A percentile compares a stretch with the other conserved stretches of the same genome.
These are phyloP conservation scores for Xylariaceae sp. DNA, from an alignment of 2,329 filamentous ascomycete genomes.

Conservation along the genomic window DNA sequence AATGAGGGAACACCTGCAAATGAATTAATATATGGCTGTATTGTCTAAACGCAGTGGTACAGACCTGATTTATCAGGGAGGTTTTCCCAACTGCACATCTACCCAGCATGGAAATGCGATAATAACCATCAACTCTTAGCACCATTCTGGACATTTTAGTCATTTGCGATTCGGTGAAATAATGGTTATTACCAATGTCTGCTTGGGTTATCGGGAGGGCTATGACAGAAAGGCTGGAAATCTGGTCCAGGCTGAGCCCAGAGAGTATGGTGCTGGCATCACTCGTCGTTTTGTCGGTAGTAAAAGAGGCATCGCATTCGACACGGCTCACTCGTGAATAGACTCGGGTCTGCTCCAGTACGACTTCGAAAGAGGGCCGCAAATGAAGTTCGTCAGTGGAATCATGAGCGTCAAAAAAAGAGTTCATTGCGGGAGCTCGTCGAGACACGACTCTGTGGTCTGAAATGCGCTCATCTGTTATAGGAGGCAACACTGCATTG, in stretches of 20 bases:
- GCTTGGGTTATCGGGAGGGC: constrained; percentile 5
- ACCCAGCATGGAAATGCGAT: constrained; percentile 6
- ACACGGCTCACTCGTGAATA: constrained; percentile 3
- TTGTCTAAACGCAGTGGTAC: not conserved
- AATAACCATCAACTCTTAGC: not conserved
- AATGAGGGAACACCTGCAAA: too few relatives aligned
- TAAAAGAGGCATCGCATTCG: constrained; percentile 7
- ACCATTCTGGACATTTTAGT: not conserved
- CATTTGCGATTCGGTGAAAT: not conserved
- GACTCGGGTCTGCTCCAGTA: constrained; percentile 4
- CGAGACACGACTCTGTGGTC: not conserved
- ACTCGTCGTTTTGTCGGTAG: constrained; percentile 2
- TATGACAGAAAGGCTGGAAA: constrained; percentile 12
- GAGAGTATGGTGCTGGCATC: constrained; percentile 8
- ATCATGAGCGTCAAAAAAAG: not conserved
- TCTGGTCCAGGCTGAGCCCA: constrained; percentile 2
- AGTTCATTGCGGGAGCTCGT: not conserved
- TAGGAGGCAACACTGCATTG: too few relatives aligned
- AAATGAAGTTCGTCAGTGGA: not conserved
- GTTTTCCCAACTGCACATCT: constrained; percentile 7
- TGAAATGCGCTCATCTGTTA: too few relatives aligned
- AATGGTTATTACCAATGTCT: constrained; percentile 4
- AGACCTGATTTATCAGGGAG: constrained; percentile 4
- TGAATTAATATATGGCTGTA: too few relatives aligned
- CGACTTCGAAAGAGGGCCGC: constrained; percentile 3